Conservation (phyloP, 108 stramenopile genomes). For the Skeletonema menzelii region DNA sequence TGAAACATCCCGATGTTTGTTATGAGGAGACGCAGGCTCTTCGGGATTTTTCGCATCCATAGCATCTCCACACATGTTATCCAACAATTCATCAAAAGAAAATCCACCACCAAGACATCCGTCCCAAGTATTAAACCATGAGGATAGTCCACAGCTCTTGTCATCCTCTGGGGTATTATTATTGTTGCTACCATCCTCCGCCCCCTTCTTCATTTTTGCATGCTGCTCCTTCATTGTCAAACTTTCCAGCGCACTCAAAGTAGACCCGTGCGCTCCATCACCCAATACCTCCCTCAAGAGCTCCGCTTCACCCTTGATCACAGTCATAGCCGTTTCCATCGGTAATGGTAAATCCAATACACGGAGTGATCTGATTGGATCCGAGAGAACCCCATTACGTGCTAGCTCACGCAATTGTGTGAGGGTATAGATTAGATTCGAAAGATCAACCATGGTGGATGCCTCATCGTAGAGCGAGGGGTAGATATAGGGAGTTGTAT, state of each 20-base stretch:
- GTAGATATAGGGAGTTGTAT: conserved; percentile 10
- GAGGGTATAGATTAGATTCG: conserved; percentile 56
- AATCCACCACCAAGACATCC: conserved; percentile 38
- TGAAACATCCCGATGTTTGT: not conserved
- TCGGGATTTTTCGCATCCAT: conserved; percentile 4
- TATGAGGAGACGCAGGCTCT: not conserved
- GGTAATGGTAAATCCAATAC: conserved; percentile 48
- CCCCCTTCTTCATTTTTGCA: not conserved
- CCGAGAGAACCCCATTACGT: conserved; percentile 33
- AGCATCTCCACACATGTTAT: conserved; percentile 8
- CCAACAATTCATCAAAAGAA: conserved; percentile 28
- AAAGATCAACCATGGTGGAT: conserved; percentile 46
- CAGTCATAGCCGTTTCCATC: conserved; percentile 23
- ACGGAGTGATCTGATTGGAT: conserved; percentile 27
- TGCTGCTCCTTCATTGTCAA: conserved; percentile 14
- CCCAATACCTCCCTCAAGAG: conserved; percentile 36
- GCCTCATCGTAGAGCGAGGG: conserved; percentile 50
- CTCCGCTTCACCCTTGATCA: conserved; percentile 40
- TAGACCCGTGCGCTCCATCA: conserved; percentile 49
- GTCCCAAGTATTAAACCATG: conserved; percentile 34
- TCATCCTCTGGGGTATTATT: not conserved
- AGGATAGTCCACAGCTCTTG: conserved; percentile 1
- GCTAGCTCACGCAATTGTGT: conserved; percentile 56
- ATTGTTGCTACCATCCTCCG: not conserved
- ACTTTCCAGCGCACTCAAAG: conserved; percentile 29